phyloP scores from a whole-genome alignment of 352 stramenopile species.

The Pythium pyrilobum region DNA sequence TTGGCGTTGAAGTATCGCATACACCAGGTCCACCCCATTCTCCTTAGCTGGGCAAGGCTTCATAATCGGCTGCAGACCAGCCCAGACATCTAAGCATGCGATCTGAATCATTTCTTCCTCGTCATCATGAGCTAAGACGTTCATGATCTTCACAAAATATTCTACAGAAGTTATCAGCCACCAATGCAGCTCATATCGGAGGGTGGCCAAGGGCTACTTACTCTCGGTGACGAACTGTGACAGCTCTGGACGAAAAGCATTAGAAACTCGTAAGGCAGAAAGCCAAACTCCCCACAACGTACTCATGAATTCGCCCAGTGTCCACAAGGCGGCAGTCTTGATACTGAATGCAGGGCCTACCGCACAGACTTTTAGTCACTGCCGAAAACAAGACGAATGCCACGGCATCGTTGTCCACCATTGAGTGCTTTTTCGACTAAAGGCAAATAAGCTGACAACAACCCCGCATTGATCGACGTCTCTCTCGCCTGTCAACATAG shows the following conservation, averaged over 20 bases:
- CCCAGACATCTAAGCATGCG: conserved; percentile 18
- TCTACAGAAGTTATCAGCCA: not conserved
- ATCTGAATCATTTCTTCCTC: not conserved
- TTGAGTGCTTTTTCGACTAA: conserved; percentile 13
- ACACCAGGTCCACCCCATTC: conserved; percentile 4
- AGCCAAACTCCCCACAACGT: not conserved
- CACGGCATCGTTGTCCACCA: no score
- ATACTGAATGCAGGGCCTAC: not conserved
- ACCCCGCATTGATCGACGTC: conserved; percentile 12
- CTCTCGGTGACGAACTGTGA: conserved; percentile 10
- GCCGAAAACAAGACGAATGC: no score
- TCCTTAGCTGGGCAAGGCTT: conserved; percentile 18
- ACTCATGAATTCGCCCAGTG: conserved; percentile 28
- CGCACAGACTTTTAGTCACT: no score
- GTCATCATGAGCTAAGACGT: not conserved
- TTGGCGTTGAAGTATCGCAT: not conserved
- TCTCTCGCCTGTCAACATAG: conserved; percentile 17
- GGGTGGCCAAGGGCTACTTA: not conserved
- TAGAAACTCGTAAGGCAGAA: not conserved
- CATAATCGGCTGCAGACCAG: conserved; percentile 12
- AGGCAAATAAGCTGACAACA: conserved; percentile 20
- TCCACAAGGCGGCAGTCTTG: conserved; percentile 13
- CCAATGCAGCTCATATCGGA: not conserved
- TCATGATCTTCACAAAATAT: conserved; percentile 6
- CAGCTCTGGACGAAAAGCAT: conserved; percentile 7